phyloP scores from a whole-genome alignment of 305 asterid genomes.

The Fraxinus ornus region DNA sequence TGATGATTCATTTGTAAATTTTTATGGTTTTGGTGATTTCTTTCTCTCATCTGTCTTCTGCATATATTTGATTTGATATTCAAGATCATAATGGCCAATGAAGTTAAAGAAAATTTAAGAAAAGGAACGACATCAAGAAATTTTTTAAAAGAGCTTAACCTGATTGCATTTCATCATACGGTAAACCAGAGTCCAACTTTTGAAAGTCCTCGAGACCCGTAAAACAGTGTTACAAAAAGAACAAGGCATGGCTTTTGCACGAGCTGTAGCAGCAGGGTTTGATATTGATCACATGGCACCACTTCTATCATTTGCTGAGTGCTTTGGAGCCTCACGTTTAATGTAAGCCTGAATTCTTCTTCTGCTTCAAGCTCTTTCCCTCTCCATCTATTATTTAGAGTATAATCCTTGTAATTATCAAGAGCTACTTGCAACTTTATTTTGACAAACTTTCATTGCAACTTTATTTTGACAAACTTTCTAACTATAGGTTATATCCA shows the following conservation, averaged over 20 bases:
- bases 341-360: conserved; percentile 40
- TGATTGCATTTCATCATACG: conserved; percentile 22
- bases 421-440: conserved; percentile 1
- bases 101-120: background rate
- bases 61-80: conserved; percentile 2
- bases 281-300: conserved; percentile 64
- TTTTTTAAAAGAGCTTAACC: conserved; percentile 2
- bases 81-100: conserved; percentile 2
- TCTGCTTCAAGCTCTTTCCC: conserved; percentile 4
- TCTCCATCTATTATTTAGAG: background rate
- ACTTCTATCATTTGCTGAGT: conserved; percentile 74
- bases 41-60: conserved; percentile 11
- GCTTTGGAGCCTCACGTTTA: conserved; percentile 87
- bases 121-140: background rate
- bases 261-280: conserved; percentile 96
- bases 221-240: conserved; percentile 68
- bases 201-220: conserved; percentile 86
- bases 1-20: background rate
- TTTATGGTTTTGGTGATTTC: conserved; percentile 9
- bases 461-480: background rate
- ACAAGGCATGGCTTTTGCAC: conserved; percentile 98
- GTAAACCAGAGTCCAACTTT: conserved; percentile 70
- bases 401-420: background rate
- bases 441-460: background rate
- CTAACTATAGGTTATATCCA: conserved; percentile 13